Percentiles rank a stretch among this genome's conserved stretches.
These are phyloP conservation scores for Gossypium arboreum DNA, from an alignment of 345 rosid species.

Conservation along the genomic window DNA sequence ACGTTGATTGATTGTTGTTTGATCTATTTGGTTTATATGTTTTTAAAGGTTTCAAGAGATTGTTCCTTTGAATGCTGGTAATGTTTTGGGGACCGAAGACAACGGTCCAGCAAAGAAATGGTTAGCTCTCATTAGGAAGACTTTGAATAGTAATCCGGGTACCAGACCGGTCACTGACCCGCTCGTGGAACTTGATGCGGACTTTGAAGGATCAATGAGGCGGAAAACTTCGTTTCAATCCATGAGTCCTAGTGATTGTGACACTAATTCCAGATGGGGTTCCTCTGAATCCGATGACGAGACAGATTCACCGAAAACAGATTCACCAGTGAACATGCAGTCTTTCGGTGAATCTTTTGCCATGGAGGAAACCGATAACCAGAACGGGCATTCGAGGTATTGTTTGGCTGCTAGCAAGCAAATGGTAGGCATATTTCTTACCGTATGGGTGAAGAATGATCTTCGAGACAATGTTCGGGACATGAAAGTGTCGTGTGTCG, in stretches of 20 bases:
- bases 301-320: constrained; percentile 56
- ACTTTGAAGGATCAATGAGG: constrained; percentile 68
- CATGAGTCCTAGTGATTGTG: constrained; percentile 59
- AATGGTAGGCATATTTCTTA: constrained; percentile 95
- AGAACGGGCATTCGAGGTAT: constrained; percentile 52
- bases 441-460: constrained; percentile 88
- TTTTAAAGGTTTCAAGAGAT: constrained; percentile 84
- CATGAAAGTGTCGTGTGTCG: constrained; percentile 94
- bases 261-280: constrained; percentile 56
- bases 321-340: constrained; percentile 45
- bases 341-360: constrained; percentile 46
- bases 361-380: constrained; percentile 52
- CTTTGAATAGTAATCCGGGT: constrained; percentile 82
- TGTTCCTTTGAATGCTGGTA: constrained; percentile 97
- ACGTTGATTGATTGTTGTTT: neutral
- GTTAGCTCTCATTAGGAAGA: constrained; percentile 79
- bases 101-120: constrained; percentile 93
- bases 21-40: constrained; percentile 4
- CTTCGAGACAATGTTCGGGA: constrained; percentile 64
- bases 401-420: constrained; percentile 93
- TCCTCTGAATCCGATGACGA: constrained; percentile 96
- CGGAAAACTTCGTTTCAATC: constrained; percentile 66
- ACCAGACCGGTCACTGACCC: constrained; percentile 65
- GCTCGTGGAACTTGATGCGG: constrained; percentile 74
- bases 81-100: constrained; percentile 91